A percentile compares a stretch with the other conserved stretches of the same genome.
Conservation (phyloP, 192 early-diverging fungal species). For the Rhizophagus clarus region DNA sequence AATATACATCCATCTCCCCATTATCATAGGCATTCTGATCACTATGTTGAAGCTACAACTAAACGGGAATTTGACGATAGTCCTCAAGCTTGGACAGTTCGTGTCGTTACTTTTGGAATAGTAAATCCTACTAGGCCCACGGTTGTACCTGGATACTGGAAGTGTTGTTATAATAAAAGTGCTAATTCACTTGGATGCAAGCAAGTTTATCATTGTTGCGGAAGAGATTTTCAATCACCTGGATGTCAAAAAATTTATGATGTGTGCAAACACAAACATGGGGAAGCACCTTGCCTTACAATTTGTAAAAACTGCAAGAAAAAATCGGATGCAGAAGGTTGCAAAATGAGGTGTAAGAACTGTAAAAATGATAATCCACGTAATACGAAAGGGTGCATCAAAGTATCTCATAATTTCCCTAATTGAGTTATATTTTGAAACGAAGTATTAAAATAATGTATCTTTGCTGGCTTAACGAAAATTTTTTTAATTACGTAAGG, state of each 20-base stretch:
- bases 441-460: too few species aligned
- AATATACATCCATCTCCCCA: not conserved
- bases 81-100: constrained; percentile 2
- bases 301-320: constrained; percentile 3
- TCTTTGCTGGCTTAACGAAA: too few species aligned
- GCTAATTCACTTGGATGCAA: not conserved
- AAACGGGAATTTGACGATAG: constrained; percentile 2
- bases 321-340: not conserved
- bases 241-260: constrained; percentile 12
- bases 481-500: too few species aligned
- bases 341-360: not conserved
- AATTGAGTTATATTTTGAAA: too few species aligned
- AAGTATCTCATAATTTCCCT: not conserved
- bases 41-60: not conserved
- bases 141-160: not conserved
- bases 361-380: constrained; percentile 1
- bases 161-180: not conserved
- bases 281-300: not conserved
- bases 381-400: not conserved
- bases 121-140: not conserved
- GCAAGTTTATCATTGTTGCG: not conserved
- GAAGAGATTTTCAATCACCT: not conserved
- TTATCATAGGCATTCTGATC: not conserved
- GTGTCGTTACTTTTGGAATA: constrained; percentile 6
- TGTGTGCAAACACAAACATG: not conserved